Base-by-base conservation (phyloP, 495 filamentous ascomycete species). In the Trichoderma virens region DNA sequence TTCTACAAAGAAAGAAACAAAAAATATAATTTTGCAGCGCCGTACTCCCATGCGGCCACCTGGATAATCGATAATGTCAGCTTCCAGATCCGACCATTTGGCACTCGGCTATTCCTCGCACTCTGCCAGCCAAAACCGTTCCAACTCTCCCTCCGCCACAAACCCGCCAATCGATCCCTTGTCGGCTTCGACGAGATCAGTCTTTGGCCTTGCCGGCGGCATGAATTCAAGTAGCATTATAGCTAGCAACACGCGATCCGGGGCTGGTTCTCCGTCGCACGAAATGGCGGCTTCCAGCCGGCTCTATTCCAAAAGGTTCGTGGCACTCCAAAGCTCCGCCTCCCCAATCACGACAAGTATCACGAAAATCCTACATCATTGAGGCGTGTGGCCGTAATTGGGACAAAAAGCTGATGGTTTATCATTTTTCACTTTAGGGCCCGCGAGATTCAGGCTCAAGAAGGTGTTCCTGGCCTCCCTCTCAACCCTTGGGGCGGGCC, bases 221-320 rank as follows among this genome's bases (percentile, higher is more conserved):
- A 77, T 90, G 68, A 86, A 79, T 66, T 79, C 83, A 63, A 77
- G 86, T 69, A 80, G 83, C 66, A 87, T 85, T 69, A 88, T 90
- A 73, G 84, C 90, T 65, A 87, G 87, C 68, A 86, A 79, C 73
- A 80, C 88, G 70, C 87, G 95, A 76, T 85, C 93, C 67, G 93
- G 93, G 80, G 87, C 92, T 82, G 94, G 93, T 76, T 98, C 94
- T 82, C 94, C 94, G 69, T 97, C 93, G 74, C 93, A 97, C 78
- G 95, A 98, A 65, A 73, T 81, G 86, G 88, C 74, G 74, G 85
- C 77, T 74, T 89, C 82, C 43, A 81, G 78, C 67, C 80, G 83
- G 69, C 76, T 98, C 59, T 98, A 89, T 75, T 90, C 93, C 62
- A 97, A 97, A 80, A 86, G 94, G 94, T 98, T 84, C 72, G 88